These are phyloP conservation scores for Psophocarpus tetragonolobus DNA, from an alignment of 306 rosid species.

Conservation along the genomic window DNA sequence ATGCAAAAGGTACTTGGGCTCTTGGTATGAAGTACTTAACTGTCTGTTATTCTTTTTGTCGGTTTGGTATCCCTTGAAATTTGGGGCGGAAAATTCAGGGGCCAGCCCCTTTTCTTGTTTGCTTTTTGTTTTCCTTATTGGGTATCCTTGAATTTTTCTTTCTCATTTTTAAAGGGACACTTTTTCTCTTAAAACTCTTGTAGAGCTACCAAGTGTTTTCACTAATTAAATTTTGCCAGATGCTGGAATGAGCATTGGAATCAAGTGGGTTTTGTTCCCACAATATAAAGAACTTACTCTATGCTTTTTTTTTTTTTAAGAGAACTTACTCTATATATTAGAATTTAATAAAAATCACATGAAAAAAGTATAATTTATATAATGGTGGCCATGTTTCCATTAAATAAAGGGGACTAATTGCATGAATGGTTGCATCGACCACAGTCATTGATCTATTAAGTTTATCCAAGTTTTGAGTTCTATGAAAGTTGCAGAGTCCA, in stretches of 20 bases:
- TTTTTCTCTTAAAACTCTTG: neutral
- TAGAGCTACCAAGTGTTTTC: slow-evolving; percentile 1
- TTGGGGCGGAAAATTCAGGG: neutral
- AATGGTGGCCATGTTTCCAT: neutral
- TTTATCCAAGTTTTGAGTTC: neutral
- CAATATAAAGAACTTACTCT: neutral
- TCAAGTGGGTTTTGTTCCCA: slow-evolving; percentile 9
- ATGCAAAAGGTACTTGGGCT: neutral
- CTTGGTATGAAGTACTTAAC: neutral
- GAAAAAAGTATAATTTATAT: neutral
- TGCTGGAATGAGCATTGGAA: neutral
- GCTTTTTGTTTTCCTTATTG: neutral
- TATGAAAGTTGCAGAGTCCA: neutral
- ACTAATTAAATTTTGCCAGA: neutral
- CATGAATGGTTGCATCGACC: neutral
- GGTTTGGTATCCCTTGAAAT: neutral
- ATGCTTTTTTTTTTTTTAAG: no score
- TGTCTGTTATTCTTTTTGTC: slow-evolving; percentile 1
- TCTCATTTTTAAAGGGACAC: neutral
- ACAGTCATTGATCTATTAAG: neutral
- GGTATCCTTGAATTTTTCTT: neutral
- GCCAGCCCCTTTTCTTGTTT: neutral
- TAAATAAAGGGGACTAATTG: neutral
- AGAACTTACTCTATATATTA: neutral
- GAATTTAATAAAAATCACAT: neutral